Conservation (phyloP, 768 basidiomycete genomes). For the Trametes meyenii region DNA sequence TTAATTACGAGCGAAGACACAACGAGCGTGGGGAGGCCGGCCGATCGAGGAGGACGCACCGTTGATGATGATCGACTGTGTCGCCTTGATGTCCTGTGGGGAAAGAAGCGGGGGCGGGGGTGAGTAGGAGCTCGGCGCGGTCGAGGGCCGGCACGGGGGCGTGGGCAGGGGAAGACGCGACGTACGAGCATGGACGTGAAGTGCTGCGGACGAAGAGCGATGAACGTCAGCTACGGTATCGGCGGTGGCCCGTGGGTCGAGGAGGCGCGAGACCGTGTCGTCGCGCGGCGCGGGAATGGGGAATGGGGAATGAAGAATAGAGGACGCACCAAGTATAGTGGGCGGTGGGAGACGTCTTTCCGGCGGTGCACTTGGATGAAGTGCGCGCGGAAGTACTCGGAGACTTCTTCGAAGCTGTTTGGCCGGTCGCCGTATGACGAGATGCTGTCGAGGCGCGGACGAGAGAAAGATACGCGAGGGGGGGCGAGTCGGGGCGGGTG, state of each 20-base stretch:
- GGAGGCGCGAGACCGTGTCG: too few relatives aligned
- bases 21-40: too few relatives aligned
- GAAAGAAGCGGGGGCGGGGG: background rate
- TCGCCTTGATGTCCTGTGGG: slow-evolving; percentile 75
- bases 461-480: background rate
- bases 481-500: background rate
- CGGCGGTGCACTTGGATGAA: slow-evolving; percentile 81
- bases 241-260: too few relatives aligned
- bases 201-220: slow-evolving; percentile 26
- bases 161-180: background rate
- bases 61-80: slow-evolving; percentile 81
- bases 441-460: slow-evolving; percentile 50
- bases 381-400: slow-evolving; percentile 86
- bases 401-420: slow-evolving; percentile 82
- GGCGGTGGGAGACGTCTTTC: slow-evolving; percentile 78
- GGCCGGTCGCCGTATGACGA: slow-evolving; percentile 78
- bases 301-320: background rate
- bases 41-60: slow-evolving; percentile 49
- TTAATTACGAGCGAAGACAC: too few relatives aligned
- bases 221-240: too few relatives aligned
- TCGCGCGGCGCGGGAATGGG: background rate
- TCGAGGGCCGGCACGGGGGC: background rate
- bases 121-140: background rate
- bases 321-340: slow-evolving; percentile 54
- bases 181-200: slow-evolving; percentile 36